These are phyloP conservation scores for Cyberlindnera suaveolens DNA, from an alignment of 805 yeast species.

Conservation along the genomic window DNA sequence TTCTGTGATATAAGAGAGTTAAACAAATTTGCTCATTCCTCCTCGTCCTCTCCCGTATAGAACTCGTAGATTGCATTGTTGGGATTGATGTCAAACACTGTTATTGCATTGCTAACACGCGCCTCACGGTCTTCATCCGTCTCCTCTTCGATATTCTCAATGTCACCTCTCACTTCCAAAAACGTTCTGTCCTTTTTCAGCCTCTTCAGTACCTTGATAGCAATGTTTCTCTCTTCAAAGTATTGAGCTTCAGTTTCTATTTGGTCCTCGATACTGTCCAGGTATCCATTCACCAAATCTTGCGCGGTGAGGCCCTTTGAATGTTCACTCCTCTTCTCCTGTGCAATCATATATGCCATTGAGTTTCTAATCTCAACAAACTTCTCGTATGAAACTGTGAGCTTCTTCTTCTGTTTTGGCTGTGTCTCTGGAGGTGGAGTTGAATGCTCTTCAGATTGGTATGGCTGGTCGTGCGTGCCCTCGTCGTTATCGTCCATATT, in stretches of 20 bases:
- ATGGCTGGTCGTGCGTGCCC: not conserved
- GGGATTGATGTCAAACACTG: conserved; percentile 50
- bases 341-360: conserved; percentile 60
- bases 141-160: conserved; percentile 19
- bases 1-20: not conserved
- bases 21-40: conserved; percentile 1
- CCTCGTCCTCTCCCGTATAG: conserved; percentile 17
- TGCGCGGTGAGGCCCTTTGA: conserved; percentile 47
- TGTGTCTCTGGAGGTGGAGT: conserved; percentile 2
- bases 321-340: conserved; percentile 42
- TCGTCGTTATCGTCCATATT: conserved; percentile 24
- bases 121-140: conserved; percentile 20
- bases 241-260: conserved; percentile 65
- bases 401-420: conserved; percentile 28
- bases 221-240: conserved; percentile 62
- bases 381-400: conserved; percentile 75
- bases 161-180: conserved; percentile 53
- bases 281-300: conserved; percentile 74
- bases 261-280: conserved; percentile 65
- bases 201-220: conserved; percentile 74
- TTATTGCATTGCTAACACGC: conserved; percentile 23
- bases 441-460: conserved; percentile 1
- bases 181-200: conserved; percentile 80
- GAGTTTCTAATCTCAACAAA: conserved; percentile 80
- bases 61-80: conserved; percentile 72